These are phyloP conservation scores for Fraxinus baroniana DNA, from an alignment of 305 asterid genomes.

Conservation along the genomic window DNA sequence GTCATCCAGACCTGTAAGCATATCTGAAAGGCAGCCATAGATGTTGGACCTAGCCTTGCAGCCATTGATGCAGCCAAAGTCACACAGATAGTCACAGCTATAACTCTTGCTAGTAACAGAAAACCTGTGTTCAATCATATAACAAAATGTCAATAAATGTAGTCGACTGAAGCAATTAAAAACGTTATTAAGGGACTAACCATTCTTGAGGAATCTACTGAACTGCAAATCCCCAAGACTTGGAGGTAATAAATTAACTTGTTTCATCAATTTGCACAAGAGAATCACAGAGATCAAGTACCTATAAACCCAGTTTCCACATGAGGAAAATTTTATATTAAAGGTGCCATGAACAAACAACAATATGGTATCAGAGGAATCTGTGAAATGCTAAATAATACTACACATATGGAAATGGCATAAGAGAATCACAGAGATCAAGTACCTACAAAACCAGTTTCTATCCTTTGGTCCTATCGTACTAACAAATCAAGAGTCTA, in stretches of 20 bases:
- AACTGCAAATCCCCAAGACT: slow-evolving; percentile 66
- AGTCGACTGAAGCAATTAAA: not conserved
- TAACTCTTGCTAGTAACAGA: slow-evolving; percentile 63
- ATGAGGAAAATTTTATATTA: not conserved
- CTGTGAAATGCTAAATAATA: not conserved
- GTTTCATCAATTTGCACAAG: slow-evolving; percentile 51
- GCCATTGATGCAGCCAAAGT: slow-evolving; percentile 87
- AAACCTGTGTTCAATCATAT: slow-evolving; percentile 39
- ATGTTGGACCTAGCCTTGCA: slow-evolving; percentile 76
- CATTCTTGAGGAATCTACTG: slow-evolving; percentile 75
- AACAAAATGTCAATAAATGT: not conserved
- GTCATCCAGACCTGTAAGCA: slow-evolving; percentile 93
- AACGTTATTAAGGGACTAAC: slow-evolving; percentile 28
- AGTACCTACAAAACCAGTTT: not conserved
- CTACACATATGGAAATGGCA: not conserved
- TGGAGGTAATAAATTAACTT: slow-evolving; percentile 76
- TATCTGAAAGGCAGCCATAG: slow-evolving; percentile 92
- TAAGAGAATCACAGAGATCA: not conserved
- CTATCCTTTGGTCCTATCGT: not conserved
- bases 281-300: slow-evolving; percentile 74
- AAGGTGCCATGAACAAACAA: not conserved
- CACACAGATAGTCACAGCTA: slow-evolving; percentile 86
- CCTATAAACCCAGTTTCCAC: slow-evolving; percentile 33
- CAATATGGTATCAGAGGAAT: not conserved
- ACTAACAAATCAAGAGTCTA: not conserved